phyloP scores from a whole-genome alignment of 768 basidiomycete species.

The Flagelloscypha sp. region DNA sequence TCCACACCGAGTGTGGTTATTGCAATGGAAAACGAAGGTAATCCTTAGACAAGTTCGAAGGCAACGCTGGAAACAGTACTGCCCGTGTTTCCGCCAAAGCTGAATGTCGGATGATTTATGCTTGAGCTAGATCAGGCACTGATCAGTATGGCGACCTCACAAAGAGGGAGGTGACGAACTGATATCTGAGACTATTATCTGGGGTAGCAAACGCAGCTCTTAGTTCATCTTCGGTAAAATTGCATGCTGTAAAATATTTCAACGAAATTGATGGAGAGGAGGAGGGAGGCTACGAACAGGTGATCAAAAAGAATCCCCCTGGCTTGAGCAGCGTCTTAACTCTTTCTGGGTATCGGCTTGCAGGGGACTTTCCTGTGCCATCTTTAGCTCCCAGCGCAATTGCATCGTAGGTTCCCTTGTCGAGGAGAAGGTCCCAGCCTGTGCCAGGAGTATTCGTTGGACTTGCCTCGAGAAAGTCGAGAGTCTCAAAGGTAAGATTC shows the following conservation, averaged over 20 bases:
- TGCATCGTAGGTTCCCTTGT: slow-evolving; percentile 88
- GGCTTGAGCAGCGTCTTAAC: slow-evolving; percentile 51
- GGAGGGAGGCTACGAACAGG: slow-evolving; percentile 44
- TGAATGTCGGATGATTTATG: slow-evolving; percentile 64
- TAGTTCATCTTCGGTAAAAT: slow-evolving; percentile 77
- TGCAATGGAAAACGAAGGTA: too few species aligned
- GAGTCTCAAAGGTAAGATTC: slow-evolving; percentile 45
- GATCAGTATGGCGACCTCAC: neutral
- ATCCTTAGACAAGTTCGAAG: too few species aligned
- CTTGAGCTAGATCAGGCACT: slow-evolving; percentile 42
- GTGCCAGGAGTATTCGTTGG: slow-evolving; percentile 25
- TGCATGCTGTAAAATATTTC: slow-evolving; percentile 47
- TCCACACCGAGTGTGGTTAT: too few species aligned
- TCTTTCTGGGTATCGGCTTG: slow-evolving; percentile 50
- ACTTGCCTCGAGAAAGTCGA: slow-evolving; percentile 57
- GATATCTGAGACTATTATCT: slow-evolving; percentile 47
- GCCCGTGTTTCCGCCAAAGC: slow-evolving; percentile 72
- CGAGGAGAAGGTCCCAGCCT: slow-evolving; percentile 68
- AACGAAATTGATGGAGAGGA: neutral
- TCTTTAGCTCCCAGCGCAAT: slow-evolving; percentile 66
- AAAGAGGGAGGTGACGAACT: slow-evolving; percentile 41
- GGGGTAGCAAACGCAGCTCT: slow-evolving; percentile 40
- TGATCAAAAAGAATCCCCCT: slow-evolving; percentile 68
- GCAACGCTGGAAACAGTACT: slow-evolving; percentile 65
- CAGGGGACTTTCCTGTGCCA: slow-evolving; percentile 41